Percentiles rank a stretch among this genome's conserved stretches.
These are phyloP conservation scores for Pestalotiopsis sp. DNA, from an alignment of 2,329 filamentous ascomycete genomes.

Conservation along the genomic window DNA sequence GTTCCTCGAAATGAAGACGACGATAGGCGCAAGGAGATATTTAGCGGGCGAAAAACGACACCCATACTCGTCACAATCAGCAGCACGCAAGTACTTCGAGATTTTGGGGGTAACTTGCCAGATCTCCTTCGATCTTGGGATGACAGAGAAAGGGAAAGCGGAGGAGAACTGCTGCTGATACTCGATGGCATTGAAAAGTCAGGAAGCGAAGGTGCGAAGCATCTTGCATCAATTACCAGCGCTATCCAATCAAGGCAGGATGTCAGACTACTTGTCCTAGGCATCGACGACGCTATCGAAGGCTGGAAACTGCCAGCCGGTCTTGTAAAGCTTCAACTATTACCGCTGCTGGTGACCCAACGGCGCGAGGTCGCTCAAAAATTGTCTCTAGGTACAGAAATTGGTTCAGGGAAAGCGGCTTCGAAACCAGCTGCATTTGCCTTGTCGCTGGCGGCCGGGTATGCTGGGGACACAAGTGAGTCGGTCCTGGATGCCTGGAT, in stretches of 20 bases:
- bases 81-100: too few species aligned
- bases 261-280: background rate
- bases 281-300: background rate
- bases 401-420: background rate
- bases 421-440: background rate
- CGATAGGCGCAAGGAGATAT: background rate
- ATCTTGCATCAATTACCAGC: too few species aligned
- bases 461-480: background rate
- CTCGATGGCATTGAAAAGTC: too few species aligned
- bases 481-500: constrained; percentile 4
- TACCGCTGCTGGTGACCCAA: constrained; percentile 4
- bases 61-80: too few species aligned
- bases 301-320: background rate
- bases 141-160: too few species aligned
- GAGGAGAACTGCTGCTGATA: too few species aligned
- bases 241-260: background rate
- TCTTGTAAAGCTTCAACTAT: background rate
- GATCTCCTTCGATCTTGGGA: too few species aligned
- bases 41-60: too few species aligned
- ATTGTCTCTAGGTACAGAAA: background rate
- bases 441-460: background rate
- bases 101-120: too few species aligned
- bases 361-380: background rate
- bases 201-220: too few species aligned
- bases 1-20: background rate